A percentile compares a stretch with the other conserved stretches of the same genome.
These are phyloP conservation scores for Trichosporon coremiiforme DNA, from an alignment of 1,284 basidiomycete species.

Conservation along the genomic window DNA sequence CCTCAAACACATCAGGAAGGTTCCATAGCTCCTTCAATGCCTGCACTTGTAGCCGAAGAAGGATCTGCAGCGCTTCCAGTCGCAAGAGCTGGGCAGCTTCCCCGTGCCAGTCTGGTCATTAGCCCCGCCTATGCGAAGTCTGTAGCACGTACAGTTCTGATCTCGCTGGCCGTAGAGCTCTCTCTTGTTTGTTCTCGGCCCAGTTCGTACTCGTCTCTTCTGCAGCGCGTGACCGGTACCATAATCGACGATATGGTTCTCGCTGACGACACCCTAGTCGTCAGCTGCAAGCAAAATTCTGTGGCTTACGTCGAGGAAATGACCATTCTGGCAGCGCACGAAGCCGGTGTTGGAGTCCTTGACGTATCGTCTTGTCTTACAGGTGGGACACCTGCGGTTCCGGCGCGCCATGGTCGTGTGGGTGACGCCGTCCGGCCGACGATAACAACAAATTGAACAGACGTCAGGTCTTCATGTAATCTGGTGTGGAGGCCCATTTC, in stretches of 20 bases:
- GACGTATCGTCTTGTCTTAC: conserved; percentile 26
- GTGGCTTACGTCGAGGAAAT: conserved; percentile 49
- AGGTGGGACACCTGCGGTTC: conserved; percentile 40
- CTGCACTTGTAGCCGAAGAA: conserved; percentile 72
- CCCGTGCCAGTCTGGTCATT: conserved; percentile 72
- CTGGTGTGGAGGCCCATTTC: conserved; percentile 25
- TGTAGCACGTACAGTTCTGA: conserved; percentile 40
- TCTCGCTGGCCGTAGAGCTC: conserved; percentile 41
- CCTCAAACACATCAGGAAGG: conserved; percentile 77
- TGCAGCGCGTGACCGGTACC: conserved; percentile 40
- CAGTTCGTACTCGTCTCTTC: conserved; percentile 40
- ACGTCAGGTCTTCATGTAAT: neutral
- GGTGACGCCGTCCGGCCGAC: neutral
- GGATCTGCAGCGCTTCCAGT: conserved; percentile 75
- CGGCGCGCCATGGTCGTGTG: conserved; percentile 42
- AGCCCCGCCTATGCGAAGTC: conserved; percentile 10
- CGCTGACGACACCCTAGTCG: conserved; percentile 49
- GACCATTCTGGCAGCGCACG: conserved; percentile 55
- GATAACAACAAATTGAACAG: conserved; percentile 11
- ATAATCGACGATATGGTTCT: conserved; percentile 46
- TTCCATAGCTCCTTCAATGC: conserved; percentile 68
- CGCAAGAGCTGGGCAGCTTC: conserved; percentile 72
- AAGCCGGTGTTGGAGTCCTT: conserved; percentile 36
- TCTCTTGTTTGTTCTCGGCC: conserved; percentile 38
- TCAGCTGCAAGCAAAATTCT: neutral